Evolutionary conservation across 2,329 filamentous ascomycete species (phyloP), one percentile per base, ranked within the genome.

Genomic region (Dothistroma pini): DNA sequence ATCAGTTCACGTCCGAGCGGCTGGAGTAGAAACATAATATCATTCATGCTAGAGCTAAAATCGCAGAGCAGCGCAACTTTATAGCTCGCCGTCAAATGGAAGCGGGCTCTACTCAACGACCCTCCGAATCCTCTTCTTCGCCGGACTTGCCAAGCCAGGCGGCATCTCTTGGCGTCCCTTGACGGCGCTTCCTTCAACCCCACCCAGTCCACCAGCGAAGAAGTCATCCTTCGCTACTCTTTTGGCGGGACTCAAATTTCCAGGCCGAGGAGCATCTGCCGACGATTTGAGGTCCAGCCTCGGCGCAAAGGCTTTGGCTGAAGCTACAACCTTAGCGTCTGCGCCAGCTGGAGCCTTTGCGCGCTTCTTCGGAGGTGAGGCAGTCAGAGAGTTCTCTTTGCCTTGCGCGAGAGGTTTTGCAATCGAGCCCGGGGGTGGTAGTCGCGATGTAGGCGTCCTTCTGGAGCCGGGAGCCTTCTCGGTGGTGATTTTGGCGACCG

Each of bases 321-420:
- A 56, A 16, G 57, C 38, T 14, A 44, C 53, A 35, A 16, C 57
- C 34, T 22, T 57, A 11, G 54, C 49, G 22, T 59, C 53, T 4
- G 56, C 47, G 10, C 61, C 52, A 19, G 60, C 54, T 19, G 60
- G 49, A 21, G 57, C 35, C 21, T 35, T 60, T 3, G 62, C 59
- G 8, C 50, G 57, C 64, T 70, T 70, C 63, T 71, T 73, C n/a
- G 69, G 68, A n/a, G 71, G 70, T 9, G 70, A 72, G 1, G 71
- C 63, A 21, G 66, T 67, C 29, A 70, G 59, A 16, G 58, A 59
- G 38, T 68, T 70, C 55, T 71, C 69, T 51, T 71, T 71, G 34
- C 67, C 69, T 31, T 57, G 57, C 35, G 60, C 60, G 12, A 61
- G 41, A 49, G 57, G 34, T 14, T 59, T 55, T 21, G 58, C 47